Base-by-base conservation (phyloP, 2,329 filamentous ascomycete genomes). In the Triangularia setosa region DNA sequence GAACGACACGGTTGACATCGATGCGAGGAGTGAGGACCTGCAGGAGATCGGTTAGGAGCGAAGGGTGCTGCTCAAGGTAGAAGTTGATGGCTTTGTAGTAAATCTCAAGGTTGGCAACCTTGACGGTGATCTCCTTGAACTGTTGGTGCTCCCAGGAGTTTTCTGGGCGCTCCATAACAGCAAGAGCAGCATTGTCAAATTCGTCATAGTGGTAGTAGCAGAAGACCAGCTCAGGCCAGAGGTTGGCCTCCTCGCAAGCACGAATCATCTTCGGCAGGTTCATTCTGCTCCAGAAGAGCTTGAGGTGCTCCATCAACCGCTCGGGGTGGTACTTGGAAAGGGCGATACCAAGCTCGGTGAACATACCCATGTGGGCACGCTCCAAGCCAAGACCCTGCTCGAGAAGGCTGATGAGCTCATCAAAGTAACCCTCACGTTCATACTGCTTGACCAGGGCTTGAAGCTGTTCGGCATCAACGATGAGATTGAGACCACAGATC, bases 141-240 rank as follows among this genome's bases (percentile, higher is more conserved):
- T 96, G 95, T 77, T 97, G 93, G 80, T 99, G 95, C 78, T 99
- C 96, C 95, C 95, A 99, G 1, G 95, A 93, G 82, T 98, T 96
- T 70, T 96, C 90, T 12, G 95, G 91, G 71, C 93, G 92, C 82
- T 99, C 95, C 87, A 99, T 99, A 82, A 99, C 97, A 18, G 95
- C 92, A 62, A 99, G 85, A 57, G 93, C 93, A 54, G 95, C 95
- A 74, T 99, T 98, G 79, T 99, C 96, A 78, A 90, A 97, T 76
- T 99, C 96, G 70, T 99, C 96, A 74, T 97, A 98, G 79, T 99
- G 95, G 76, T 92, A 92, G 83, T 98, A 98, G 71, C 97, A 86
- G 87, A 99, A 99, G 61, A 99, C 92, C 68, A 99, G 83, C 80
- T 99, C 95, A 0, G 95, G 94, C 95, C 95, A 99, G 30, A 99